Evolutionary conservation across 805 yeast species (phyloP), one percentile per base, ranked within the genome.

Genomic region (Teunomyces panamensis): DNA sequence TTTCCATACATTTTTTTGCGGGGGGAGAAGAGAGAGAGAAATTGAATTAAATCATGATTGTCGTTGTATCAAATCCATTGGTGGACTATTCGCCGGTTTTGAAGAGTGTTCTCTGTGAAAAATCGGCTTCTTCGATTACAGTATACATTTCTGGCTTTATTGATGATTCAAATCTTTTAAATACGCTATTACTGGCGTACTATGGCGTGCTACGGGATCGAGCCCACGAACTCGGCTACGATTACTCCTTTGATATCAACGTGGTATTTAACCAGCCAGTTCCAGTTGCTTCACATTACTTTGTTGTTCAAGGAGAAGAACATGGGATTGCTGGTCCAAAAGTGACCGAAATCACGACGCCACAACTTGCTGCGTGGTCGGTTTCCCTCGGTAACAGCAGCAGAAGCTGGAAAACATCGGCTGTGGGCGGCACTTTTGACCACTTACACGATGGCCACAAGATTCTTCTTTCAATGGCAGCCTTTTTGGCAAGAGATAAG

Each of bases 361-460:
- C 32, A 9, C 20, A 13, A 13, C 36, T 33, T 14, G 8, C 13
- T 4, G 2, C 8, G 4, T 33, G 36, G 36, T 17, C 36, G 9
- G 9, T 8, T 13, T n/a, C 13, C 17, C 36, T 5, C 13, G 41
- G 28, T 3, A 8, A 7, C 30, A 9, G 13, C 14, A 16, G 11
- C 34, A 26, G 45, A 13, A 45, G 32, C 11, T 58, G 43, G 41
- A 48, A 53, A 13, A 73, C 74, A 5, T 60, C 56, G 7, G 92
- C 96, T 0, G 83, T 92, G 1, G 99, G 99, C 0, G 99, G 99
- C 0, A 94, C 99, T 0, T 94, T 94, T 69, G 99, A 94, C 61
- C 98, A 94, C 67, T 61, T 94, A 32, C 99, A 94, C 57, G 96
- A 87, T 60, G 99, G 98, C 0, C 99, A 94, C 67, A 89, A 87